phyloP scores from a whole-genome alignment of 257 asterid species.

The Plantago major region DNA sequence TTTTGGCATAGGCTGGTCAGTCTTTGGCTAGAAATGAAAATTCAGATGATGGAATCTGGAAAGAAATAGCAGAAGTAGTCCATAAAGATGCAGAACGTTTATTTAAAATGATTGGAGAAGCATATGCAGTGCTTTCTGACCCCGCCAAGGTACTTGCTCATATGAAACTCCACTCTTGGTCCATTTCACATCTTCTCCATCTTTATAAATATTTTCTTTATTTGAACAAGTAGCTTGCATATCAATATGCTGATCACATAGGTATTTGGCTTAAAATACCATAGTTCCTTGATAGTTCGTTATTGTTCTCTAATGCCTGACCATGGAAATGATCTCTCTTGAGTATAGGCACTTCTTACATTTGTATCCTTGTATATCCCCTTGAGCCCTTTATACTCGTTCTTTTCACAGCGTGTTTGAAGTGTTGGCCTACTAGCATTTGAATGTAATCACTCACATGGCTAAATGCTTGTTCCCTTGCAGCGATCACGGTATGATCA shows the following conservation, averaged over 20 bases:
- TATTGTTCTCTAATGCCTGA: background rate
- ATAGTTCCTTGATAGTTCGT: background rate
- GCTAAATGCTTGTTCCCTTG: slow-evolving; percentile 24
- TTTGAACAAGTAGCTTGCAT: background rate
- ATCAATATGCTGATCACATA: background rate
- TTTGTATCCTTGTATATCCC: background rate
- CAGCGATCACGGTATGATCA: slow-evolving; percentile 74
- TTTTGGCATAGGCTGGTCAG: slow-evolving; percentile 66
- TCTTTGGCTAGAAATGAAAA: slow-evolving; percentile 71
- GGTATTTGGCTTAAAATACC: background rate
- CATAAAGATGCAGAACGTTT: slow-evolving; percentile 84
- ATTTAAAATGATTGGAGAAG: slow-evolving; percentile 94
- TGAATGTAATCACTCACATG: background rate
- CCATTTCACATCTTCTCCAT: background rate
- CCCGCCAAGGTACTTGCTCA: slow-evolving; percentile 59
- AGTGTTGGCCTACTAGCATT: background rate
- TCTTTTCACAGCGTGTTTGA: background rate
- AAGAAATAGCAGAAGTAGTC: slow-evolving; percentile 73
- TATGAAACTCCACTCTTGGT: slow-evolving; percentile 1
- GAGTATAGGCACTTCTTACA: background rate
- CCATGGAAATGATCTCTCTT: background rate
- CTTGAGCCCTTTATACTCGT: background rate
- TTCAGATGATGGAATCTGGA: slow-evolving; percentile 75
- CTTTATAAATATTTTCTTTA: background rate
- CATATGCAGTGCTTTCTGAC: slow-evolving; percentile 94